phyloP scores from a whole-genome alignment of 495 filamentous ascomycete species.

The Haplographium delicatum region DNA sequence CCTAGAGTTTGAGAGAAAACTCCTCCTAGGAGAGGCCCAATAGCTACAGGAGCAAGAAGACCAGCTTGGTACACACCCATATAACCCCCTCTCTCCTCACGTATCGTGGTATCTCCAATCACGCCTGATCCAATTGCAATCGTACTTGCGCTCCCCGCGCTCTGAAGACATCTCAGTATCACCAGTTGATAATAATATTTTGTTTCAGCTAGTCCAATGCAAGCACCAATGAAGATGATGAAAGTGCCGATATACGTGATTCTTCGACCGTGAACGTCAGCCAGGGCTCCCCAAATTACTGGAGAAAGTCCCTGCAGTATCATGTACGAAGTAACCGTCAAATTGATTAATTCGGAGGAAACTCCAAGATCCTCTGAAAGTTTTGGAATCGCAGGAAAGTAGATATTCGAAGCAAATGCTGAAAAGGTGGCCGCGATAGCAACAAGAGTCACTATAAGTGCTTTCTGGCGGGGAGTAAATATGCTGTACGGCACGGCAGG shows the following conservation, averaged over 20 bases:
- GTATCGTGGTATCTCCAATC: conserved; percentile 49
- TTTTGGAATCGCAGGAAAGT: conserved; percentile 36
- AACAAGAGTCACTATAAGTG: conserved; percentile 39
- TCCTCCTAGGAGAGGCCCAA: conserved; percentile 52
- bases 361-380: conserved; percentile 27
- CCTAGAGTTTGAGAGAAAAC: conserved; percentile 44
- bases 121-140: conserved; percentile 53
- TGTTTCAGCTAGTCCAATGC: conserved; percentile 57
- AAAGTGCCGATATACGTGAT: conserved; percentile 56
- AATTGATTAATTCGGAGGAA: conserved; percentile 30
- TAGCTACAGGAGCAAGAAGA: conserved; percentile 39
- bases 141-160: conserved; percentile 49
- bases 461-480: conserved; percentile 42
- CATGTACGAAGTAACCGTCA: conserved; percentile 39
- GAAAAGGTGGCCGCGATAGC: conserved; percentile 49
- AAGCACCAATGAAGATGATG: conserved; percentile 52
- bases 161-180: conserved; percentile 57
- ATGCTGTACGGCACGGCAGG: conserved; percentile 36
- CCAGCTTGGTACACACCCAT: conserved; percentile 52
- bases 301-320: conserved; percentile 21
- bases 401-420: conserved; percentile 46
- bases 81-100: conserved; percentile 47
- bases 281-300: conserved; percentile 44
- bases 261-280: conserved; percentile 53
- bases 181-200: conserved; percentile 54